Conservation (phyloP, 805 yeast genomes). For the Wickerhamomyces silvicola region DNA sequence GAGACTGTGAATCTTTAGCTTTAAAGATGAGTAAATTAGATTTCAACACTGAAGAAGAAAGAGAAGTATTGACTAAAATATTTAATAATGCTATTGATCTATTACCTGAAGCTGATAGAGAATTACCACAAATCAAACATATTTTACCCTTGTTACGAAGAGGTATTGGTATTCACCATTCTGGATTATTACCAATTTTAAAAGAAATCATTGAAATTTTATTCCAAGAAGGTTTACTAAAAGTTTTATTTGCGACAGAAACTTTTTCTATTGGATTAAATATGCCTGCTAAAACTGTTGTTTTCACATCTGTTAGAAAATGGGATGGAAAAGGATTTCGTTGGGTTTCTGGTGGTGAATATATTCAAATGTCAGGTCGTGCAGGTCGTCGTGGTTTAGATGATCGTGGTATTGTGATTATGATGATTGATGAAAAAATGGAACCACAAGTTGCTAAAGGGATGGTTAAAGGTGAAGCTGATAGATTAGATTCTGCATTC, state of each 20-base stretch:
- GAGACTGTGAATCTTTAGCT: constrained; percentile 94
- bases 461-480: constrained; percentile 99
- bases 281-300: constrained; percentile 99
- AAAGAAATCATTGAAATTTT: constrained; percentile 94
- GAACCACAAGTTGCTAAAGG: constrained; percentile 99
- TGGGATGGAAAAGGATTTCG: constrained; percentile 98
- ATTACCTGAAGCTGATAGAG: constrained; percentile 85
- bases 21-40: constrained; percentile 93
- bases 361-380: constrained; percentile 98
- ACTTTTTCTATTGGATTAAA: constrained; percentile 97
- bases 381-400: constrained; percentile 99
- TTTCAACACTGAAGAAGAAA: constrained; percentile 90
- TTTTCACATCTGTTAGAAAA: constrained; percentile 92
- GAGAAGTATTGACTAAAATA: constrained; percentile 83
- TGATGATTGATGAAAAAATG: constrained; percentile 99
- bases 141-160: constrained; percentile 83
- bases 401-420: constrained; percentile 97
- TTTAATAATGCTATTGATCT: constrained; percentile 85
- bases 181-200: constrained; percentile 88
- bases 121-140: constrained; percentile 90
- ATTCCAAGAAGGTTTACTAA: constrained; percentile 93
- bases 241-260: constrained; percentile 95
- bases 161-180: constrained; percentile 98
- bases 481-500: constrained; percentile 94
- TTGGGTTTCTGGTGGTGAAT: constrained; percentile 99